phyloP scores from a whole-genome alignment of 306 rosid species.

The Lathyrus oleraceus region DNA sequence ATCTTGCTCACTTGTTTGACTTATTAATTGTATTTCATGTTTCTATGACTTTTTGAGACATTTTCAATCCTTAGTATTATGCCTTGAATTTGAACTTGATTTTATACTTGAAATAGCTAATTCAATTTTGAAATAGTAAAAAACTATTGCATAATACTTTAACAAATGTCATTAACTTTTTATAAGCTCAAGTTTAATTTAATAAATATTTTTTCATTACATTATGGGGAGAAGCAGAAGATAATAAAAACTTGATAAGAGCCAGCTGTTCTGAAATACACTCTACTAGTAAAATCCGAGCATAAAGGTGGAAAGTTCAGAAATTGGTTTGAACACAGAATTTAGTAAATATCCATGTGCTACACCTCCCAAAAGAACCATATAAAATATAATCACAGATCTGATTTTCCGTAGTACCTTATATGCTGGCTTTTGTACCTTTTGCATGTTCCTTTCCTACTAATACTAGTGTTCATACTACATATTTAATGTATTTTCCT shows the following conservation, averaged over 20 bases:
- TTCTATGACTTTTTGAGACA: background rate
- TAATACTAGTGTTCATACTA: slow-evolving; percentile 32
- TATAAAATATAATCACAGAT: slow-evolving; percentile 29
- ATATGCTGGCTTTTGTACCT: slow-evolving; percentile 37
- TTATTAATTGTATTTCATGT: background rate
- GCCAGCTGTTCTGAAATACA: slow-evolving; percentile 40
- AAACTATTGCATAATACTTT: background rate
- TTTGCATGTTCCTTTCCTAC: slow-evolving; percentile 29
- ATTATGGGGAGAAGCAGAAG: slow-evolving; percentile 28
- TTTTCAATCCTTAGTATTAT: background rate
- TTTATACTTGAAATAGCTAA: background rate
- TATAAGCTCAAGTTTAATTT: background rate
- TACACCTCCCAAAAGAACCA: slow-evolving; percentile 29
- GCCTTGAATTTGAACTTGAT: slow-evolving; percentile 5
- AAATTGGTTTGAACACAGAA: slow-evolving; percentile 31
- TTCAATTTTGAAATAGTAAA: background rate
- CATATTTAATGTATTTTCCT: slow-evolving; percentile 25
- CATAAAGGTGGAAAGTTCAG: slow-evolving; percentile 33
- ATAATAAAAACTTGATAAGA: slow-evolving; percentile 1
- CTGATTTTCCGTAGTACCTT: slow-evolving; percentile 52
- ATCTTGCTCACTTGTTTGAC: background rate
- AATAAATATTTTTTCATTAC: background rate
- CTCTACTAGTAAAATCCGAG: slow-evolving; percentile 25
- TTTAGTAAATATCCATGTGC: slow-evolving; percentile 40
- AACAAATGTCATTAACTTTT: background rate